Base-by-base conservation (phyloP, 768 basidiomycete species). In the Melanogaster broomeanus region DNA sequence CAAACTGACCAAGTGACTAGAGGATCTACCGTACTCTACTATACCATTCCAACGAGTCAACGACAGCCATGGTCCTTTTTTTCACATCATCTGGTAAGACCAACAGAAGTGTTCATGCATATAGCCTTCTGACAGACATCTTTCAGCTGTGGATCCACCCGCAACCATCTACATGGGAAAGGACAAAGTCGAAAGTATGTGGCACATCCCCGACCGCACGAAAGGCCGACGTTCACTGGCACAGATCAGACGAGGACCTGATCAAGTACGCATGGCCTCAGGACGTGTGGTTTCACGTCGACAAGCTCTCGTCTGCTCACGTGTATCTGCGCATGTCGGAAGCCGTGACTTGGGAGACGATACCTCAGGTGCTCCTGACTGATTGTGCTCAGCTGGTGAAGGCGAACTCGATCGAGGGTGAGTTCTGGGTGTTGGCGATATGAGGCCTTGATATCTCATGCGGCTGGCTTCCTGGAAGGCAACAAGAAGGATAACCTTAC, bases 351-450 rank as follows among this genome's bases (percentile, higher is more conserved):
- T 98, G 94, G 92, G 94, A 98, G 6, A 69, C 74, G n/a, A 88
- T 98, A 33, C 94, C 97, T 0, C 78, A 86, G 48, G 73, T 80
- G 1, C 72, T 98, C 6, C 72, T 98, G 18, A 75, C 74, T 12
- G 96, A 98, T 69, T 91, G 91, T 55, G 92, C 92, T 1, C 97
- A 98, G 66, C 78, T 99, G 2, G 96, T 98, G 28, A 99, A 99
- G 69, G 95, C 95, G 2, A 98, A 98, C 63, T 95, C 93, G 11
- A 98, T 98, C 49, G 93, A 97, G 75, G 95, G 94, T 52, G 16
- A 35, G 48, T 33, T 16, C 10, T 31, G 31, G 34, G 8, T 34
- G 3, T 19, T n/a, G 19, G 18, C 7, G 9, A 25, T 28, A n/a
- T 28, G 52, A 30, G 46, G 46, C 6, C 31, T 15, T 11, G 22